These are phyloP conservation scores for Aspergillus nomiae DNA, from an alignment of 2,329 filamentous ascomycete genomes.

Conservation along the genomic window DNA sequence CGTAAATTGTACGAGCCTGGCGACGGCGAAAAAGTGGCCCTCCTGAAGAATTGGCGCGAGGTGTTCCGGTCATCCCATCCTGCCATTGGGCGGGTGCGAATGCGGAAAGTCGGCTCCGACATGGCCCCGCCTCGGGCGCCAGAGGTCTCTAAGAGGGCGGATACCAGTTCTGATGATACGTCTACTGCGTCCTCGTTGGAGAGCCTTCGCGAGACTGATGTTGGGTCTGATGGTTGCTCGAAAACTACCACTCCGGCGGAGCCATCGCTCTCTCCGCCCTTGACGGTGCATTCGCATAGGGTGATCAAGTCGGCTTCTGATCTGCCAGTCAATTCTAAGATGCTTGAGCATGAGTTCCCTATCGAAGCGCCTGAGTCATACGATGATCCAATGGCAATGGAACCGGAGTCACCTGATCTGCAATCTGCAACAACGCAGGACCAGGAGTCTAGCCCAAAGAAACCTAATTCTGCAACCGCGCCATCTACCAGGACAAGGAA, in stretches of 20 bases:
- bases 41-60: slow-evolving; percentile 51
- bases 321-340: slow-evolving; percentile 10
- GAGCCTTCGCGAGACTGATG: background rate
- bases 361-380: slow-evolving; percentile 8
- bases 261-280: background rate
- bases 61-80: slow-evolving; percentile 42
- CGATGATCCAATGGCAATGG: slow-evolving; percentile 4
- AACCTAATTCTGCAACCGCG: background rate
- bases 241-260: background rate
- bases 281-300: slow-evolving; percentile 7
- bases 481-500: slow-evolving; percentile 19
- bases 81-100: slow-evolving; percentile 26
- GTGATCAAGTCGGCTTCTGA: slow-evolving; percentile 7
- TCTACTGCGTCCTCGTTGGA: background rate
- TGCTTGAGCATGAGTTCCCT: slow-evolving; percentile 12
- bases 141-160: background rate
- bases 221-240: background rate
- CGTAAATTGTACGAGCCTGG: slow-evolving; percentile 41
- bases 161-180: background rate
- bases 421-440: background rate
- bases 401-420: background rate
- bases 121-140: slow-evolving; percentile 4
- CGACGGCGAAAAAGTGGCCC: slow-evolving; percentile 43
- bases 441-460: background rate
- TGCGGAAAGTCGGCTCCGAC: slow-evolving; percentile 14